A percentile compares a stretch with the other conserved stretches of the same genome.
Conservation (phyloP, 495 filamentous ascomycete species). For the Neurospora sp. region DNA sequence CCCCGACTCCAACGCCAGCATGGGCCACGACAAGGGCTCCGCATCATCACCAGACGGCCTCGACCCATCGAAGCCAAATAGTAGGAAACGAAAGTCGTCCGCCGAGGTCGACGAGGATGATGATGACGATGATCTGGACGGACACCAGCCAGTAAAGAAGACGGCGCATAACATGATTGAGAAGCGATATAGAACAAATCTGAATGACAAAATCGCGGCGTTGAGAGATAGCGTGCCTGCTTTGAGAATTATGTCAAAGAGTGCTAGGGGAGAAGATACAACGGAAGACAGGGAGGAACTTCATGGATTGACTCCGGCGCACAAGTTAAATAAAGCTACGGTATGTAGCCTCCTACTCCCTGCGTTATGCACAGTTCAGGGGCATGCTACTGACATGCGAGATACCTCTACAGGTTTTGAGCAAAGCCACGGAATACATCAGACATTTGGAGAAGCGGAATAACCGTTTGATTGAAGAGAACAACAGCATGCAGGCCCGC, state of each 20-base stretch:
- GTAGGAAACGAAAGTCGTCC: conserved; percentile 55
- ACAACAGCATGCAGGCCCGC: conserved; percentile 59
- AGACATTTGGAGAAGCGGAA: conserved; percentile 85
- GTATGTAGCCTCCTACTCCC: conserved; percentile 28
- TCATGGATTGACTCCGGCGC: conserved; percentile 66
- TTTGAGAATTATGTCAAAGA: conserved; percentile 65
- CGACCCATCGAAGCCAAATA: conserved; percentile 36
- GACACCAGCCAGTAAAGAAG: conserved; percentile 77
- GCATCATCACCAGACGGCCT: conserved; percentile 37
- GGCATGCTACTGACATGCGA: conserved; percentile 1
- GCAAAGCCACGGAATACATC: conserved; percentile 95
- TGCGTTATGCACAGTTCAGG: neutral
- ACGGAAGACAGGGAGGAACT: conserved; percentile 65
- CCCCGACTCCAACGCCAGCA: conserved; percentile 31
- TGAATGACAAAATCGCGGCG: conserved; percentile 94
- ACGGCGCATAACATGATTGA: conserved; percentile 97
- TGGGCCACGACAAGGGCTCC: conserved; percentile 27
- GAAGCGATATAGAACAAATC: conserved; percentile 88
- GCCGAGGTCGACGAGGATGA: conserved; percentile 38
- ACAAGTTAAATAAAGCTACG: conserved; percentile 93
- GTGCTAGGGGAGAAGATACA: conserved; percentile 53
- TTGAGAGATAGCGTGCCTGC: conserved; percentile 83
- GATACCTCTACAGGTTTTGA: conserved; percentile 44
- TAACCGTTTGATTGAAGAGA: conserved; percentile 69
- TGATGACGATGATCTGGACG: conserved; percentile 40